These are phyloP conservation scores for Delonix regia DNA, from an alignment of 306 rosid genomes.

Conservation along the genomic window DNA sequence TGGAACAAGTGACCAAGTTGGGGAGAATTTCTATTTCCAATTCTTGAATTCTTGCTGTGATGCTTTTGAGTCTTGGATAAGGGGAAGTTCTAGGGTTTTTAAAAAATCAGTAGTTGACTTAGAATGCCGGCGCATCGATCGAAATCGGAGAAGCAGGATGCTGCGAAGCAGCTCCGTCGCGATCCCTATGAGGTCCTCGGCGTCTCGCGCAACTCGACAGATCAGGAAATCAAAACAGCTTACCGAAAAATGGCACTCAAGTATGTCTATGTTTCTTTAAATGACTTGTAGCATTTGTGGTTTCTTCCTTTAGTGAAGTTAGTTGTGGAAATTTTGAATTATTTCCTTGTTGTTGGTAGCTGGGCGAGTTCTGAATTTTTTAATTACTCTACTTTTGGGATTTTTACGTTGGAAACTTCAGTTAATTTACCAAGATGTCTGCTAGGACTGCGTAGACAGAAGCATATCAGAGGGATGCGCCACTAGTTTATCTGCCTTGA, in stretches of 20 bases:
- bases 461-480: neutral
- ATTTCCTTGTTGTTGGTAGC: neutral
- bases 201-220: slow-evolving; percentile 77
- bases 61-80: neutral
- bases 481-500: neutral
- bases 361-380: neutral
- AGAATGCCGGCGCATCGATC: slow-evolving; percentile 81
- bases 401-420: neutral
- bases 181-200: slow-evolving; percentile 98
- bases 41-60: slow-evolving; percentile 34
- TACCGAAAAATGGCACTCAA: slow-evolving; percentile 95
- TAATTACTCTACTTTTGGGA: neutral
- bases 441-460: neutral
- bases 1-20: slow-evolving; percentile 7
- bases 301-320: neutral
- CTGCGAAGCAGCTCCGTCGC: slow-evolving; percentile 73
- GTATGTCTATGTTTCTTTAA: slow-evolving; percentile 48
- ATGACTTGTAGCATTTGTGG: neutral
- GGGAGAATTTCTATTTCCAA: slow-evolving; percentile 21
- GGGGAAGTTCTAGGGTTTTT: slow-evolving; percentile 60
- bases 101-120: neutral
- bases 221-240: slow-evolving; percentile 95
- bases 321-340: neutral
- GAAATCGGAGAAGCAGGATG: slow-evolving; percentile 79
- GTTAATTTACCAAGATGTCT: neutral